Conservation (phyloP, 176 grass and related monocot genomes). For the Bothriochloa decipiens region DNA sequence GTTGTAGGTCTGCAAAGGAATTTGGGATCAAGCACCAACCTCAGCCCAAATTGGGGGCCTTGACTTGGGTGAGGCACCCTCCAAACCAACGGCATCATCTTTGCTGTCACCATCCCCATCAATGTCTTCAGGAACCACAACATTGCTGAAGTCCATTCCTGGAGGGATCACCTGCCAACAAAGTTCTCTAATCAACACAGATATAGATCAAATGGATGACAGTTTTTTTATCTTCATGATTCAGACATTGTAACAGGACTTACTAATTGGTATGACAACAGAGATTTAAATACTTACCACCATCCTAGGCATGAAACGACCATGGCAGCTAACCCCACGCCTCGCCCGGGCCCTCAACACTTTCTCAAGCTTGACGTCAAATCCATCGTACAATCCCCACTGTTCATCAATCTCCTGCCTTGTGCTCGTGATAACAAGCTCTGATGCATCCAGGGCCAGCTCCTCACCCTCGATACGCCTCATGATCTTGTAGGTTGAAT, state of each 20-base stretch:
- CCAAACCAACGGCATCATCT: constrained; percentile 62
- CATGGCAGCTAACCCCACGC: constrained; percentile 65
- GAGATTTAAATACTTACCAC: constrained; percentile 58
- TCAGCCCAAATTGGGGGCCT: constrained; percentile 87
- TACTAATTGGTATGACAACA: neutral
- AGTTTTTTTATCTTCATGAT: neutral
- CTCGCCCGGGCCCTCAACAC: constrained; percentile 66
- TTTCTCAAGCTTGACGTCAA: constrained; percentile 86
- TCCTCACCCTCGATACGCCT: constrained; percentile 95
- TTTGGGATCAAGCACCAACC: constrained; percentile 49
- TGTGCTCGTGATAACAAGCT: constrained; percentile 97
- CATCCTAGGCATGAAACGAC: constrained; percentile 93
- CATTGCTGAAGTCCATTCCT: constrained; percentile 98
- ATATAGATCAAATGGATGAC: neutral
- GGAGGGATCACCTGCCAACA: constrained; percentile 90
- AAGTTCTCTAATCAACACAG: neutral
- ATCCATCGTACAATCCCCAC: constrained; percentile 96
- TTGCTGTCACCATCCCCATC: constrained; percentile 78
- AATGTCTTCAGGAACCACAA: constrained; percentile 71
- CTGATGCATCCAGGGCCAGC: constrained; percentile 77
- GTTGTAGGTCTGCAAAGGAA: neutral
- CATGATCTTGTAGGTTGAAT: constrained; percentile 95
- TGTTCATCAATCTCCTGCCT: constrained; percentile 97
- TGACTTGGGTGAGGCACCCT: constrained; percentile 70
- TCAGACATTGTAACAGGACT: constrained; percentile 4